These are phyloP conservation scores for Emergomyces africanus DNA, from an alignment of 2,329 filamentous ascomycete species.

Conservation along the genomic window DNA sequence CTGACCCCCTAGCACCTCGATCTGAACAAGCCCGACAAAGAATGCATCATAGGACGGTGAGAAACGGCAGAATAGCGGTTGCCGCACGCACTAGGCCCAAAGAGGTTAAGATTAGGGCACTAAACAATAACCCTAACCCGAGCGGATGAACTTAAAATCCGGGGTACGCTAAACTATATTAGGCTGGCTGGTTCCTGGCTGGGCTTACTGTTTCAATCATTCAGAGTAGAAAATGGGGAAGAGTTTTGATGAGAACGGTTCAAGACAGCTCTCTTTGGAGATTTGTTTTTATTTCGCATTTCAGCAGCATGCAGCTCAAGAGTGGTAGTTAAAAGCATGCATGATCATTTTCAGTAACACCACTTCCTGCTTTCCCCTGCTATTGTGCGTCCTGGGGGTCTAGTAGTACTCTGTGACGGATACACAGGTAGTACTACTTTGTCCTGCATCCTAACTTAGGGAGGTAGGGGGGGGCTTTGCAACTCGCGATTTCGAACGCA, in stretches of 20 bases:
- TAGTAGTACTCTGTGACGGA: not conserved
- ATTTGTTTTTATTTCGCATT: not conserved
- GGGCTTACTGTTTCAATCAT: no score
- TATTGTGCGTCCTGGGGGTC: not conserved
- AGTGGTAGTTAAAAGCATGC: not conserved
- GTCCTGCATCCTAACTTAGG: not conserved
- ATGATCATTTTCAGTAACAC: not conserved
- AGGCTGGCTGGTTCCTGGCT: not conserved
- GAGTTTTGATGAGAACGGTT: no score
- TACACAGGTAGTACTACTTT: not conserved
- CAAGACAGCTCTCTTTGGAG: no score
- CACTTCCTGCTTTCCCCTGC: not conserved
- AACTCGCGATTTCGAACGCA: not conserved
- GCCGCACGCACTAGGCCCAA: not conserved
- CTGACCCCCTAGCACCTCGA: not conserved
- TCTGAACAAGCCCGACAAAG: not conserved
- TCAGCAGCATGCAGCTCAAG: not conserved
- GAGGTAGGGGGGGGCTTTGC: no score
- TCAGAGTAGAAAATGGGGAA: no score
- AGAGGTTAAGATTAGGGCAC: not conserved
- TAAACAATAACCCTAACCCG: not conserved
- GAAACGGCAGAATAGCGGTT: not conserved
- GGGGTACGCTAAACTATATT: not conserved
- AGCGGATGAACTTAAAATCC: slow-evolving; percentile 2
- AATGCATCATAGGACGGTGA: slow-evolving; percentile 2